phyloP scores from a whole-genome alignment of 176 grass and related monocot species.

The Rhipidocladum racemiflorum region DNA sequence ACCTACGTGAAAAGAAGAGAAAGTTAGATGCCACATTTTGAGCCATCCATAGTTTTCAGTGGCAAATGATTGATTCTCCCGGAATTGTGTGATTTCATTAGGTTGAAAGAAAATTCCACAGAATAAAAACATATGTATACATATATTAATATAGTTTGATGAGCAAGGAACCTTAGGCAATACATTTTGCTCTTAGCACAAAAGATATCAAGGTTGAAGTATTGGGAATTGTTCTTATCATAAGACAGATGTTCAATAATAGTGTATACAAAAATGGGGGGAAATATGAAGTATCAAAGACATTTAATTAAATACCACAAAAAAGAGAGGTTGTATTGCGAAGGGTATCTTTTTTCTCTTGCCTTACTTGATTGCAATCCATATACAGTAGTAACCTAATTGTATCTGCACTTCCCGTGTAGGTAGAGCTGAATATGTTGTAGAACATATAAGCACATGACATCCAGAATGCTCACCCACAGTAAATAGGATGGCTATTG shows the following conservation, averaged over 20 bases:
- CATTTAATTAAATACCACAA: no score
- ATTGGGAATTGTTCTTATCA: constrained; percentile 4
- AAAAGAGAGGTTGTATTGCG: no score
- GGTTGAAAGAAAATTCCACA: neutral
- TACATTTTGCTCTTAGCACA: neutral
- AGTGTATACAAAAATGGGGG: neutral
- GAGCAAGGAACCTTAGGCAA: neutral
- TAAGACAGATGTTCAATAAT: neutral
- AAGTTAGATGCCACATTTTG: no score
- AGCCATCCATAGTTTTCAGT: neutral
- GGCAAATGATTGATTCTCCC: neutral
- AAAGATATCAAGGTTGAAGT: neutral
- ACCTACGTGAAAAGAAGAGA: no score
- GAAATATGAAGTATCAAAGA: neutral
- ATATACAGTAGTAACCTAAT: constrained; percentile 91
- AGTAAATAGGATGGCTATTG: no score
- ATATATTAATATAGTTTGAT: neutral
- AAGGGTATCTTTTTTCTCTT: constrained; percentile 77
- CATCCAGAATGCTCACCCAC: no score
- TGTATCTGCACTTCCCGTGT: constrained; percentile 84
- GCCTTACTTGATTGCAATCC: constrained; percentile 84
- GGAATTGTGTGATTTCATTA: neutral
- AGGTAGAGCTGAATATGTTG: constrained; percentile 66
- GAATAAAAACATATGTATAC: neutral
- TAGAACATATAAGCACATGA: constrained; percentile 23